Evolutionary conservation across 2,329 filamentous ascomycete genomes (phyloP), one percentile per base, ranked within the genome.

Genomic region (Rasamsonia emersonii): DNA sequence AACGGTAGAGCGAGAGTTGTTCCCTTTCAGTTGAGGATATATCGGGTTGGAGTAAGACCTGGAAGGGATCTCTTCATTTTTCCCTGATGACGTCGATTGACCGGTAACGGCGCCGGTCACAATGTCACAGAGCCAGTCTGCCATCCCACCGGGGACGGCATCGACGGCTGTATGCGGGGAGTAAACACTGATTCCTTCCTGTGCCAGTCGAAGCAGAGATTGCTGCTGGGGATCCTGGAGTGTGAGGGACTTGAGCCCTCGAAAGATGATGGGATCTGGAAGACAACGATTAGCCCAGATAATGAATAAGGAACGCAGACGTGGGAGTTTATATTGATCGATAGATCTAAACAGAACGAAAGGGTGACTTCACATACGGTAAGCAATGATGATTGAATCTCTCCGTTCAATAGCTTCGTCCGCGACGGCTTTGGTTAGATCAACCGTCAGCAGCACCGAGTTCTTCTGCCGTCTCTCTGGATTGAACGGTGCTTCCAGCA

Each of bases 161-260:
- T 98, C 91, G 25, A 96, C 77, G 9, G 91, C 89, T 0, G 91
- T 98, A 62, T 98, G 91, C 1, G 91, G 91, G 43, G 82, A 86
- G 67, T 96, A 98, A 35, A 98, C 86, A 43, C 86, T 93, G 49
- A 98, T 86, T 20, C 89, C 88, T 56, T 83, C 77, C 41, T 84
- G 82, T 28, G 81, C 82, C 9, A 98, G 73, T 26, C 80, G 75
- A 3, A 98, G 70, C 18, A 98, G 74, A 5, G 84, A 84, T 25
- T 79, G 73, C 55, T 98, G 91, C 58, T 96, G 91, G 7, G 85
- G 74, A 53, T 98, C 83, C 40, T 72, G 71, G 28, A 86, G 73
- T 19, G 85, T 93, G 53, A 98, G 67, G 42, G 84, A 81, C 62
- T 95, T 98, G 45, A 98, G 71, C 32, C 83, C 83, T 29, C 83